Percentiles rank a stretch among this genome's conserved stretches.
phyloP scores from a whole-genome alignment of 2,329 filamentous ascomycete species.

The Talaromyces sp. region DNA sequence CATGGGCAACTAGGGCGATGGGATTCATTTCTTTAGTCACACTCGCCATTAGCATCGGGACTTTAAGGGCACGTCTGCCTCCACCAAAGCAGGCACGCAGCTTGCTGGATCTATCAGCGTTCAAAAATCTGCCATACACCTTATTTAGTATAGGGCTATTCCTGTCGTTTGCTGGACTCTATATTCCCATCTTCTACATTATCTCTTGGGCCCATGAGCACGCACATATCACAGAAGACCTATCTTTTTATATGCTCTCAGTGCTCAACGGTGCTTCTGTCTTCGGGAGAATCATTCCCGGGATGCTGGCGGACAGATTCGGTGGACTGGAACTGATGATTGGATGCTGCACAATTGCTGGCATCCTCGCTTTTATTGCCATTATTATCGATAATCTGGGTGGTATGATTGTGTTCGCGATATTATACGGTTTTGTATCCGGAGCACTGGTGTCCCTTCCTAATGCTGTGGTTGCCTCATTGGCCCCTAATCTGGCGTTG shows the following conservation, averaged over 20 bases:
- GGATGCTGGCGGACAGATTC: not conserved
- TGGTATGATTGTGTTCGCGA: conserved; percentile 39
- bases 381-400: conserved; percentile 37
- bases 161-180: not conserved
- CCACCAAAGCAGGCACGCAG: not conserved
- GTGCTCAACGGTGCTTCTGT: not conserved
- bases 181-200: not conserved
- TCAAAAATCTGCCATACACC: not conserved
- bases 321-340: not conserved
- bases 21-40: conserved; percentile 59
- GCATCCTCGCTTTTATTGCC: conserved; percentile 12
- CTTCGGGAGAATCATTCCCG: not conserved
- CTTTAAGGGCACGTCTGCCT: not conserved
- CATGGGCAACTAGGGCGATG: conserved; percentile 61
- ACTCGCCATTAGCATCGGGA: conserved; percentile 5
- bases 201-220: not conserved
- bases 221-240: not conserved
- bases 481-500: conserved; percentile 49
- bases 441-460: conserved; percentile 51
- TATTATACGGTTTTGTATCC: conserved; percentile 51
- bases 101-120: not conserved
- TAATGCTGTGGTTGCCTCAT: conserved; percentile 33
- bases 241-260: not conserved
- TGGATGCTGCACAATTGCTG: not conserved
- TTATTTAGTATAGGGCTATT: not conserved